phyloP scores from a whole-genome alignment of 163 green algal genomes.

The Chloromonas sp. region DNA sequence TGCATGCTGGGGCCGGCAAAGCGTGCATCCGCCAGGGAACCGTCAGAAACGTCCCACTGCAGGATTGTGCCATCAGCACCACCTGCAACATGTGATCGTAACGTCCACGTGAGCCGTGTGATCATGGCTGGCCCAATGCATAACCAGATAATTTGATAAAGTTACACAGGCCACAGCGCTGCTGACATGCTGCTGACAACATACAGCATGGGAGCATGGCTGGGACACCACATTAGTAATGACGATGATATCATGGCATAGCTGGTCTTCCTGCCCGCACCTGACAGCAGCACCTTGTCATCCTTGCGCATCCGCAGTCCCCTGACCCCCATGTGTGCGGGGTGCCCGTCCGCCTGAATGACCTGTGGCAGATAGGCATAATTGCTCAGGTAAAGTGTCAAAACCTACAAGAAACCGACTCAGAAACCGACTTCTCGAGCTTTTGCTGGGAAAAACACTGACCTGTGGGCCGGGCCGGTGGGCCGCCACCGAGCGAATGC shows the following conservation, averaged over 20 bases:
- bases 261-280: constrained; percentile 6
- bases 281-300: constrained; percentile 41
- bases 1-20: constrained; percentile 37
- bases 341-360: constrained; percentile 46
- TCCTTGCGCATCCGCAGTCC: constrained; percentile 37
- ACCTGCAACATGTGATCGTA: constrained; percentile 13
- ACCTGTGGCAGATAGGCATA: constrained; percentile 6
- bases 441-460: not conserved
- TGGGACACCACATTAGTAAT: too few relatives aligned
- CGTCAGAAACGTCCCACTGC: constrained; percentile 52
- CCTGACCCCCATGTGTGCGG: constrained; percentile 35
- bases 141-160: too few relatives aligned
- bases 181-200: too few relatives aligned
- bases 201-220: too few relatives aligned
- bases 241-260: too few relatives aligned
- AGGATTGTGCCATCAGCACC: constrained; percentile 49
- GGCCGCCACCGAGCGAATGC: constrained; percentile 40
- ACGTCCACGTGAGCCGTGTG: too few relatives aligned
- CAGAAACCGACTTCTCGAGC: too few relatives aligned
- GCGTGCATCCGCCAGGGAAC: constrained; percentile 32
- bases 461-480: constrained; percentile 45
- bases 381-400: too few relatives aligned
- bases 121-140: too few relatives aligned
- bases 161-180: too few relatives aligned
- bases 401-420: too few relatives aligned